Evolutionary conservation across 2,329 filamentous ascomycete species (phyloP), one percentile per base, ranked within the genome.

Genomic region (Aspergillus flavus): DNA sequence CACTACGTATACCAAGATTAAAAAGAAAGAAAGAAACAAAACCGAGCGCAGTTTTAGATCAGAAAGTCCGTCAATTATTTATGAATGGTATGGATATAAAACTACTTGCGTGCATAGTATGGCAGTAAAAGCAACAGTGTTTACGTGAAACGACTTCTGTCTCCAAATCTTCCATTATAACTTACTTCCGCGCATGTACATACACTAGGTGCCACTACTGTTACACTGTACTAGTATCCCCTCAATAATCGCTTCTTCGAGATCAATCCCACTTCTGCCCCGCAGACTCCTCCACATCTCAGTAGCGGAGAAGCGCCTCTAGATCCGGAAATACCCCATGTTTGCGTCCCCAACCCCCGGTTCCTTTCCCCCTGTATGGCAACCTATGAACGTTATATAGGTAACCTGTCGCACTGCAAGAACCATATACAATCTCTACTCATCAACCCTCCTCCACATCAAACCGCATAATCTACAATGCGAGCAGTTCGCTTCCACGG

Each of bases 401-500:
- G 39, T 10, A n/a, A n/a, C 39, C 16, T 41, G 9, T 9, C 16
- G 7, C 39, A 10, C 19, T 6, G 3, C 7, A 6, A 41, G 39
- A 41, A 41, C 19, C 39, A n/a, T 7, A n/a, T 41, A 41, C 6
- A 41, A 41, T 16, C 39, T 7, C 16, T 41, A 19, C 9, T 41
- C 6, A n/a, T 41, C 16, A 41, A 19, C 2, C 3, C 3, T n/a
- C 19, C 7, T 7, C 39, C 6, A n/a, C 39, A n/a, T n/a, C 39
- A 7, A 41, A 41, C 16, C 6, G 19, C 3, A 41, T 9, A n/a
- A 3, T 9, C 48, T 7, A 64, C 21, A 28, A 78, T 78, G 76
- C 71, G 74, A 63, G 76, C 77, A 11, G 71, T 78, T 48, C 73
- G 77, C 9, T 79, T 76, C 65, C 74, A 79, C 61, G 77, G 73